Evolutionary conservation across 1,139 yeast species (phyloP).

Genomic region (Petasospora rhodanensis): DNA sequence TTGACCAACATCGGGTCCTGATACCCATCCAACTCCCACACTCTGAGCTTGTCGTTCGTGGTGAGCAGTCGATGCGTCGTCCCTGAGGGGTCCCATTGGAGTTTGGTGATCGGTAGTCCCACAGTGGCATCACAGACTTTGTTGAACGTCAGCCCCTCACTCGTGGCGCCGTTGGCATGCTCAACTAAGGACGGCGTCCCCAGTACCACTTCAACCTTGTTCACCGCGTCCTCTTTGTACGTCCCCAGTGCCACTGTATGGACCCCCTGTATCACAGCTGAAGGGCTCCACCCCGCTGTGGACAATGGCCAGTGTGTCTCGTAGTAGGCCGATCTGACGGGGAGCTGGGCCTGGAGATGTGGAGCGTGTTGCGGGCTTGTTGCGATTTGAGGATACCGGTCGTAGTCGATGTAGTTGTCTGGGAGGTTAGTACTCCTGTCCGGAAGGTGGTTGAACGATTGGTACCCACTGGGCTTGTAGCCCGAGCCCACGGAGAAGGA

Average conservation of each 20-base stretch:
- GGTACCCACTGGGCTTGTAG: conserved; percentile 17
- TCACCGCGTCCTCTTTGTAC: conserved; percentile 64
- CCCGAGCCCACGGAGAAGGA: conserved; percentile 24
- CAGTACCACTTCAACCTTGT: conserved; percentile 37
- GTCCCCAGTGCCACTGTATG: conserved; percentile 54
- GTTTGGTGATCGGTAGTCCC: conserved; percentile 62
- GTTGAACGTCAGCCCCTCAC: conserved; percentile 36
- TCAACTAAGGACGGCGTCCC: conserved; percentile 19
- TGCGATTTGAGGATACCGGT: conserved; percentile 13
- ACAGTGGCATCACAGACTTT: conserved; percentile 49
- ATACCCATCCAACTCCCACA: conserved; percentile 47
- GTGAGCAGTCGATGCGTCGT: conserved; percentile 46
- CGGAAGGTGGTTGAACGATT: no score
- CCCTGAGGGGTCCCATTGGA: conserved; percentile 65
- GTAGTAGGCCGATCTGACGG: conserved; percentile 48
- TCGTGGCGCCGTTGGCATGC: conserved; percentile 21
- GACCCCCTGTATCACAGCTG: conserved; percentile 39
- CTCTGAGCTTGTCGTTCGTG: conserved; percentile 64
- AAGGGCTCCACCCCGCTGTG: conserved; percentile 60
- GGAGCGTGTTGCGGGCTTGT: conserved; percentile 12
- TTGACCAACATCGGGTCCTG: conserved; percentile 33
- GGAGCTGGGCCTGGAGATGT: conserved; percentile 20
- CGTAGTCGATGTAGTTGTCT: conserved; percentile 16
- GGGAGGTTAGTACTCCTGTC: neutral
- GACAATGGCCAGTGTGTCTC: conserved; percentile 61